phyloP scores from a whole-genome alignment of 768 basidiomycete species.

The Naganishia vishniacii region DNA sequence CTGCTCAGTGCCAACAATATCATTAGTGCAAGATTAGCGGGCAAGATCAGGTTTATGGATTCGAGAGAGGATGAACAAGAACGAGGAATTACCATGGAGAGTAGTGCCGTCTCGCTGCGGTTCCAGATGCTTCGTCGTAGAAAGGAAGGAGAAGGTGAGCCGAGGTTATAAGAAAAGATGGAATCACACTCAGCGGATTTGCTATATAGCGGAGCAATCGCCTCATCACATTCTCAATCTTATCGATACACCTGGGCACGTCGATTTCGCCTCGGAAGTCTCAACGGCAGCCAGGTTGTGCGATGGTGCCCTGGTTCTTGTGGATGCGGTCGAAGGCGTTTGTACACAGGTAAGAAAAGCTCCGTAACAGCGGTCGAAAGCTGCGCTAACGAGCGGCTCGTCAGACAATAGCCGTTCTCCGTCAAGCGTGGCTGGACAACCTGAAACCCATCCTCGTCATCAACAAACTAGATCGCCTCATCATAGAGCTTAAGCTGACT shows the following conservation, averaged over 20 bases:
- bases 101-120: conserved; percentile 60
- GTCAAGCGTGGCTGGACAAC: conserved; percentile 88
- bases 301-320: conserved; percentile 89
- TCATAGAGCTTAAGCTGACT: conserved; percentile 84
- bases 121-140: conserved; percentile 68
- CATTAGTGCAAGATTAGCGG: conserved; percentile 87
- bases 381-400: conserved; percentile 3
- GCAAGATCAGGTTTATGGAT: conserved; percentile 92
- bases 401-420: conserved; percentile 88
- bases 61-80: conserved; percentile 95
- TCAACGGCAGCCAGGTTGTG: conserved; percentile 88
- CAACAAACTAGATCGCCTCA: conserved; percentile 91
- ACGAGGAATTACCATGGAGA: conserved; percentile 98
- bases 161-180: not conserved
- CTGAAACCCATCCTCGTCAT: conserved; percentile 87
- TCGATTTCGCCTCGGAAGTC: conserved; percentile 96
- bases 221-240: conserved; percentile 83
- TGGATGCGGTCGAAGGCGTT: conserved; percentile 96
- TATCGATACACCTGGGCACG: conserved; percentile 98
- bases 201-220: conserved; percentile 47
- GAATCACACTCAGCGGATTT: not conserved
- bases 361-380: not conserved
- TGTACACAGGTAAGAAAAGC: conserved; percentile 74
- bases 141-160: conserved; percentile 38
- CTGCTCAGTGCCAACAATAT: conserved; percentile 96